Percentiles rank a stretch among this genome's conserved stretches.
phyloP scores from a whole-genome alignment of 2,329 filamentous ascomycete genomes.

The Tolypocladium sp. region DNA sequence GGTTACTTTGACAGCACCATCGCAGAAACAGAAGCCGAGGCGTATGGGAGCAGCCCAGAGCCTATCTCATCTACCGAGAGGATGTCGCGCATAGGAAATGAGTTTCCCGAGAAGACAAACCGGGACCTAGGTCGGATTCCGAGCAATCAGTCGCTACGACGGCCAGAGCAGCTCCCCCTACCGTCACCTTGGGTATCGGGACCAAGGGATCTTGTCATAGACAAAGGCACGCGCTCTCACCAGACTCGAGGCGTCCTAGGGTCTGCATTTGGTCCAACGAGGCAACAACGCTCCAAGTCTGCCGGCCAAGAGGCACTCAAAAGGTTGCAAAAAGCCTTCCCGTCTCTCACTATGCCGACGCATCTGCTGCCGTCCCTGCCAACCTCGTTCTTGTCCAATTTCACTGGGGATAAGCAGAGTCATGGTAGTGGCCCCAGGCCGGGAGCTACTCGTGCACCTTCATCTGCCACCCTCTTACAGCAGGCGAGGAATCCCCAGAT shows the following conservation, averaged over 20 bases:
- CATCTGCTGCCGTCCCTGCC: conserved; percentile 32
- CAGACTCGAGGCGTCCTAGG: conserved; percentile 26
- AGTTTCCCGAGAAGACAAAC: background rate
- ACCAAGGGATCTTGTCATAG: conserved; percentile 4
- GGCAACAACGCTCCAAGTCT: conserved; percentile 43
- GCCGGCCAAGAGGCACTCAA: conserved; percentile 48
- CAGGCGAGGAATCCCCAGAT: background rate
- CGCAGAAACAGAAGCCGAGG: conserved; percentile 8
- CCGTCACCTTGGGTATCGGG: conserved; percentile 21
- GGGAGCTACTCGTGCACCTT: background rate
- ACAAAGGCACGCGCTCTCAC: conserved; percentile 10
- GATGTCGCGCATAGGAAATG: background rate
- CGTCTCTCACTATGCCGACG: conserved; percentile 33
- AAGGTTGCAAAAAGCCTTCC: conserved; percentile 46
- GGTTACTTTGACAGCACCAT: conserved; percentile 9
- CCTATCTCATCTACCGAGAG: conserved; percentile 10
- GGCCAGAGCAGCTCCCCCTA: conserved; percentile 4
- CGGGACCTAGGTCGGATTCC: background rate
- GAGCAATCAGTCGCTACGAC: background rate
- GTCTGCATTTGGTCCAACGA: conserved; percentile 35
- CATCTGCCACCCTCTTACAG: conserved; percentile 1
- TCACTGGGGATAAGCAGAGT: conserved; percentile 16
- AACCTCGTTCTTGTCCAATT: conserved; percentile 26
- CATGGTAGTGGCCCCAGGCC: background rate
- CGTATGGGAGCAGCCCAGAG: conserved; percentile 12